Conservation (phyloP, 1,284 basidiomycete genomes). For the Phylloboletellus chloephorus region DNA sequence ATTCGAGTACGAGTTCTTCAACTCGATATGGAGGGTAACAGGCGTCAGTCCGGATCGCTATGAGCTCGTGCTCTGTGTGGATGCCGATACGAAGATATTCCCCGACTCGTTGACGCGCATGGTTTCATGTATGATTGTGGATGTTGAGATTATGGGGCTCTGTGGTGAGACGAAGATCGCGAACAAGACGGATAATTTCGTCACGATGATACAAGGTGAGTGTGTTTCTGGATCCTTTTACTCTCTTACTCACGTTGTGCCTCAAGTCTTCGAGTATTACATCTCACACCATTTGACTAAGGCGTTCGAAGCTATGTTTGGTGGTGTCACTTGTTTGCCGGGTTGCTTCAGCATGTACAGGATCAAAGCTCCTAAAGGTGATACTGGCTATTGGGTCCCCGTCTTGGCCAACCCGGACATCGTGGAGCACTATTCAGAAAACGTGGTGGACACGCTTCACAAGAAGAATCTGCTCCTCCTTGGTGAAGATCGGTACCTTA, state of each 20-base stretch:
- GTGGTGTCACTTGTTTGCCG: constrained; percentile 98
- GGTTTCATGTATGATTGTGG: constrained; percentile 93
- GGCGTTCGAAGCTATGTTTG: constrained; percentile 99
- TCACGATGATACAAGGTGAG: constrained; percentile 96
- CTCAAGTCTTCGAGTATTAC: constrained; percentile 94
- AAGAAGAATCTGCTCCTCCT: constrained; percentile 98
- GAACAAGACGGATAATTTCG: constrained; percentile 97
- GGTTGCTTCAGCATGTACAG: constrained; percentile 99
- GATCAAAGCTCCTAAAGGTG: constrained; percentile 94
- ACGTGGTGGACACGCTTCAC: constrained; percentile 95
- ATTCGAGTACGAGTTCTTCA: constrained; percentile 99
- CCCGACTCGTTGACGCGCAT: constrained; percentile 90
- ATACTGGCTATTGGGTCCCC: constrained; percentile 95
- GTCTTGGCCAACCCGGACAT: constrained; percentile 97
- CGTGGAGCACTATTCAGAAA: constrained; percentile 96
- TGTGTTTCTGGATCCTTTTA: background rate
- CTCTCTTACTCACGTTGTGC: constrained; percentile 8
- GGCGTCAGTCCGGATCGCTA: constrained; percentile 96
- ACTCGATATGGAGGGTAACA: constrained; percentile 90
- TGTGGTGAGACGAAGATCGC: constrained; percentile 99
- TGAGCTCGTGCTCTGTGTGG: constrained; percentile 94
- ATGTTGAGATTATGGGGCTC: constrained; percentile 96
- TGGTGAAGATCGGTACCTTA: constrained; percentile 98
- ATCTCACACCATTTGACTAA: constrained; percentile 99
- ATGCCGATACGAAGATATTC: constrained; percentile 98